Percentiles rank a stretch among this genome's conserved stretches.
Conservation (phyloP, 495 filamentous ascomycete genomes). For the Delitschia confertaspora region DNA sequence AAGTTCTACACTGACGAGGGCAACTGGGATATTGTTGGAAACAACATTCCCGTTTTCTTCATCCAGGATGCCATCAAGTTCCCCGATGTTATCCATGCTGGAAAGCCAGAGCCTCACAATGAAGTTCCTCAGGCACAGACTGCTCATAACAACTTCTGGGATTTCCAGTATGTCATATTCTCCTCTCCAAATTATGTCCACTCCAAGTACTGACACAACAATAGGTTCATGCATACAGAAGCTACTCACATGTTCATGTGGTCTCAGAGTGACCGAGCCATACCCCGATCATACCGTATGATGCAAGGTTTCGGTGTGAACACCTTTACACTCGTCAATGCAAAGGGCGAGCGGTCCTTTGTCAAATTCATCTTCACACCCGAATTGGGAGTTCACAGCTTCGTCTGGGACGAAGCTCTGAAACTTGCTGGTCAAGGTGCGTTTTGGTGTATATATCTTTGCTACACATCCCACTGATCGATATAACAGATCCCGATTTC, state of each 20-base stretch:
- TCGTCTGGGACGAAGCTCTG: slow-evolving; percentile 83
- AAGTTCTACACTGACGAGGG: slow-evolving; percentile 81
- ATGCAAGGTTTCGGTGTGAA: slow-evolving; percentile 92
- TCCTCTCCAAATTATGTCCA: slow-evolving; percentile 44
- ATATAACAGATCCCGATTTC: slow-evolving; percentile 63
- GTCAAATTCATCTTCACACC: slow-evolving; percentile 80
- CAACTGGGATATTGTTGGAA: slow-evolving; percentile 67
- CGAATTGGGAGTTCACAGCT: slow-evolving; percentile 68
- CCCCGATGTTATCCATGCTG: slow-evolving; percentile 68
- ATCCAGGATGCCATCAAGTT: slow-evolving; percentile 65
- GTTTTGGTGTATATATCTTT: not conserved
- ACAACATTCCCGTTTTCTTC: slow-evolving; percentile 61
- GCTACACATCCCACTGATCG: not conserved
- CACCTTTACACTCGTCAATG: slow-evolving; percentile 66
- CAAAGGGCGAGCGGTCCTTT: slow-evolving; percentile 60
- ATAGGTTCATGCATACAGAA: slow-evolving; percentile 63
- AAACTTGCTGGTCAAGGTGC: slow-evolving; percentile 60
- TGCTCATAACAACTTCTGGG: slow-evolving; percentile 58
- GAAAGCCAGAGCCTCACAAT: slow-evolving; percentile 74
- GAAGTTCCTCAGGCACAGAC: slow-evolving; percentile 56
- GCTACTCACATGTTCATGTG: slow-evolving; percentile 80
- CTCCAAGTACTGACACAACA: slow-evolving; percentile 49
- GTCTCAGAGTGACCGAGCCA: slow-evolving; percentile 70
- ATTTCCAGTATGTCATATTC: slow-evolving; percentile 34
- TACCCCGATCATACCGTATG: slow-evolving; percentile 75